Evolutionary conservation across 805 yeast genomes (phyloP), one percentile per base, ranked within the genome.

Genomic region (Middelhovenomyces tepae): DNA sequence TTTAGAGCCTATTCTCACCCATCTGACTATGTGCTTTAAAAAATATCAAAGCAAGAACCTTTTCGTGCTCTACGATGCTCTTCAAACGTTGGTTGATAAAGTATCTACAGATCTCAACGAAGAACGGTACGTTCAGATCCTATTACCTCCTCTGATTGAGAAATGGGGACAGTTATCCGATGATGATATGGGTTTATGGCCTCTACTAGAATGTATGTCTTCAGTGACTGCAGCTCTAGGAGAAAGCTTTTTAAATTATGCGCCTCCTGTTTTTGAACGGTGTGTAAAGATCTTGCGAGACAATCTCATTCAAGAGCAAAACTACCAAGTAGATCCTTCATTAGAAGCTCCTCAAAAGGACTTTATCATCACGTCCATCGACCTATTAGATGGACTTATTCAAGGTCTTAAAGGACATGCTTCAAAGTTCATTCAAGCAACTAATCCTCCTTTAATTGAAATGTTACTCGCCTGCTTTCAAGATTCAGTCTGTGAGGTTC

Each of bases 131-230:
- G 66, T 84, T 41, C 65, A 73, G 35, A 50, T 69, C 1, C 59
- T 91, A 13, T 60, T 91, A 44, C 95, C 95, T 4, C 93, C 94
- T 16, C 64, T 91, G 37, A 70, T 89, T 31, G 65, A 60, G 9
- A 81, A 83, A 57, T 91, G 98, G 98, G 75, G 77, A 36, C 46
- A 56, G 24, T 57, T 86, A 32, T 60, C 64, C 10, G 95, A 91
- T 51, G 75, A 75, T 35, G 96, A 89, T 54, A 71, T 73, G 35
- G 95, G 77, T 46, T 58, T 89, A 43, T 85, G 96, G 89, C 93
- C 96, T 4, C 64, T 91, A 43, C 61, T 91, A 39, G 97, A 89
- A 56, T 87, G 97, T 58, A 70, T 91, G 72, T 83, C 95, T 4
- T 74, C 86, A 13, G 81, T 91, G 21, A 94, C 96, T 8, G 86